These are phyloP conservation scores for Limnomonas spitsbergensis DNA, from an alignment of 139 green algal species.

Conservation along the genomic window DNA sequence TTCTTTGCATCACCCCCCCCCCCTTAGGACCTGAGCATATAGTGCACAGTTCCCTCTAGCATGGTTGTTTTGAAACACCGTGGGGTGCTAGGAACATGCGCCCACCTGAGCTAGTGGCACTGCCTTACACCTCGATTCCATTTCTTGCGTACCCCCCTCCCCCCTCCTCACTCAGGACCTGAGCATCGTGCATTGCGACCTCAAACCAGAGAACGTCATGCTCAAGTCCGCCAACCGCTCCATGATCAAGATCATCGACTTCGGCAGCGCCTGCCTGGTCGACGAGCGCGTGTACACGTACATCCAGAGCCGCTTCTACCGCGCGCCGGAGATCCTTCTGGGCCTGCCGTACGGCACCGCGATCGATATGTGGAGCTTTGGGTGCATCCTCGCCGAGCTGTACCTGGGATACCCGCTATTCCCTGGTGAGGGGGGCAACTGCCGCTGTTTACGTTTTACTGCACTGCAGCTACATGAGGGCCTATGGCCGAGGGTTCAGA, in stretches of 20 bases:
- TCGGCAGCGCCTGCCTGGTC: slow-evolving; percentile 75
- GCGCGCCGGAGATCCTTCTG: slow-evolving; percentile 52
- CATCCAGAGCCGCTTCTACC: slow-evolving; percentile 59
- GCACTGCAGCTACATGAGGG: background rate
- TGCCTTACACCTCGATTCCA: too few species aligned
- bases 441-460: background rate
- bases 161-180: background rate
- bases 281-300: slow-evolving; percentile 78
- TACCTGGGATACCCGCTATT: slow-evolving; percentile 70
- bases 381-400: slow-evolving; percentile 78
- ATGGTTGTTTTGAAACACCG: background rate
- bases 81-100: too few species aligned
- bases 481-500: background rate
- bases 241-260: slow-evolving; percentile 85
- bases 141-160: background rate
- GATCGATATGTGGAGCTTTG: slow-evolving; percentile 88
- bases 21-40: background rate
- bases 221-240: slow-evolving; percentile 60
- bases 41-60: background rate
- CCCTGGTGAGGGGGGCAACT: slow-evolving; percentile 37
- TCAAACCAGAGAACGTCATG: slow-evolving; percentile 63
- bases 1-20: background rate
- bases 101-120: too few species aligned
- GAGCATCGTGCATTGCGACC: slow-evolving; percentile 15
- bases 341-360: slow-evolving; percentile 53